phyloP scores from a whole-genome alignment of 441 rosid genomes.

The Euphorbia schlechtendalii region DNA sequence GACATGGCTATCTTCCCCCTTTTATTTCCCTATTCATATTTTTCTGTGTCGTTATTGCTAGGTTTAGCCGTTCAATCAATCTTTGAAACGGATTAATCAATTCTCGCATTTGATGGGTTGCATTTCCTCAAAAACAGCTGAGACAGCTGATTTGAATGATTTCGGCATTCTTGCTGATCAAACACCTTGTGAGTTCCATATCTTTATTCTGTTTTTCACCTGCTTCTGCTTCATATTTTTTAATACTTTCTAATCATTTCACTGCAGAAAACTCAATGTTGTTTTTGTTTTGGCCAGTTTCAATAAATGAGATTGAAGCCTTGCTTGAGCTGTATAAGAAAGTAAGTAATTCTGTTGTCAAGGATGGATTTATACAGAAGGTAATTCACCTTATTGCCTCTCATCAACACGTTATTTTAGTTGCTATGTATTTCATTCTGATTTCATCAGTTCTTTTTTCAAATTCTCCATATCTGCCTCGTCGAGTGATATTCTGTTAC shows the following conservation, averaged over 20 bases:
- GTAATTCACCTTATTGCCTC: background rate
- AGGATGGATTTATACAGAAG: slow-evolving; percentile 1
- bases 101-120: background rate
- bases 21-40: too few species aligned
- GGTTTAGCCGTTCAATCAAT: background rate
- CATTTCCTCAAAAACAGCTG: background rate
- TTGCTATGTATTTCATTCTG: background rate
- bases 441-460: background rate
- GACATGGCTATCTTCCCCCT: too few species aligned
- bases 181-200: background rate
- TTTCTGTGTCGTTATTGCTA: too few species aligned
- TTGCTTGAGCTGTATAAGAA: slow-evolving; percentile 3
- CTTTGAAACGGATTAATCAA: background rate
- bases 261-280: background rate
- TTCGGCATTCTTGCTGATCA: background rate
- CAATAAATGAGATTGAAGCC: slow-evolving; percentile 1
- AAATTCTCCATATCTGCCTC: background rate
- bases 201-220: background rate
- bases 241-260: background rate
- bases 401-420: background rate
- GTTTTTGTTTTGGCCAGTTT: background rate
- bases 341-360: background rate
- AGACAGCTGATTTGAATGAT: background rate
- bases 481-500: too few species aligned
- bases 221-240: background rate